Evolutionary conservation across 108 stramenopile genomes (phyloP).

Genomic region (Stephanodiscus triporus): DNA sequence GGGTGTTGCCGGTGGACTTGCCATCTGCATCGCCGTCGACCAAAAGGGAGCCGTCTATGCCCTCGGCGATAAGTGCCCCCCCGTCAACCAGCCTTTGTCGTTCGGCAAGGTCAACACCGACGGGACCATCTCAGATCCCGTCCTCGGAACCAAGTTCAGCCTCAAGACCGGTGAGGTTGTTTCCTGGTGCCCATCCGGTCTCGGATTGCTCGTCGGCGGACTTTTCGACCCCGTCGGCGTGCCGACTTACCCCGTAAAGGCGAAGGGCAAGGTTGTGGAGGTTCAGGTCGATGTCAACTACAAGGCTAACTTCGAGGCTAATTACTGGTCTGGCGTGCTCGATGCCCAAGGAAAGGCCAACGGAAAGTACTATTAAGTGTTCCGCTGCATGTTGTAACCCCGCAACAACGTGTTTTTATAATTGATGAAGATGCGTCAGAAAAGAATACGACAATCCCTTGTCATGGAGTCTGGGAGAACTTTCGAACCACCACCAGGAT

Average conservation of each 20-base stretch:
- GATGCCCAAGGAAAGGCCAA: conserved; percentile 99
- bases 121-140: conserved; percentile 90
- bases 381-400: neutral
- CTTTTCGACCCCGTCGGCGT: conserved; percentile 93
- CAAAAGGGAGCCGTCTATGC: conserved; percentile 91
- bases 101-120: conserved; percentile 86
- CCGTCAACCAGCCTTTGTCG: conserved; percentile 94
- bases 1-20: conserved; percentile 92
- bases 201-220: conserved; percentile 93
- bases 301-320: conserved; percentile 96
- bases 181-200: conserved; percentile 90
- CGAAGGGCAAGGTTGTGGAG: conserved; percentile 79
- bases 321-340: conserved; percentile 96
- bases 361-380: conserved; percentile 97
- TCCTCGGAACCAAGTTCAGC: conserved; percentile 93
- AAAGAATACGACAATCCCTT: neutral
- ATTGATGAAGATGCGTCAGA: neutral
- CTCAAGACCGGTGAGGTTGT: conserved; percentile 94
- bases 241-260: conserved; percentile 94
- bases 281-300: conserved; percentile 98
- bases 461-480: neutral
- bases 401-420: neutral
- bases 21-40: conserved; percentile 97
- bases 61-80: conserved; percentile 97
- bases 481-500: neutral